A percentile compares a stretch with the other conserved stretches of the same genome.
Conservation (phyloP, 495 filamentous ascomycete species). For the Talaromyces stipitatus region DNA sequence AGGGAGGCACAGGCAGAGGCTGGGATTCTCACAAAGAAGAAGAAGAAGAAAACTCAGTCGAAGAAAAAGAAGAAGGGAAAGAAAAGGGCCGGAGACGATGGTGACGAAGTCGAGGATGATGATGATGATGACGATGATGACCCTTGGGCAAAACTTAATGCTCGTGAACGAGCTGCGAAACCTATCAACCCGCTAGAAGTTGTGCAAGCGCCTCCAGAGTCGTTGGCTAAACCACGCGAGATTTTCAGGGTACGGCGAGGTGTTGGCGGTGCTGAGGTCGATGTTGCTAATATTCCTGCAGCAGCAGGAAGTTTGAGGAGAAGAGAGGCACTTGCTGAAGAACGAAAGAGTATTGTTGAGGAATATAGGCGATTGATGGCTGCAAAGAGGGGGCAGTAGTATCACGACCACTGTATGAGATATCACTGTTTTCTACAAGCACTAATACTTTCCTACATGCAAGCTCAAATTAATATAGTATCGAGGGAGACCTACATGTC, state of each 20-base stretch:
- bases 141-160: conserved; percentile 70
- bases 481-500: too few species aligned
- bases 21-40: conserved; percentile 48
- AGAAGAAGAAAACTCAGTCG: conserved; percentile 35
- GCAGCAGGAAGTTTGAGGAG: conserved; percentile 70
- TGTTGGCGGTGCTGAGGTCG: conserved; percentile 55
- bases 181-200: conserved; percentile 61
- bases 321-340: conserved; percentile 72
- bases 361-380: conserved; percentile 76
- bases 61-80: conserved; percentile 32
- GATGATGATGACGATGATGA: conserved; percentile 52
- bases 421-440: too few species aligned
- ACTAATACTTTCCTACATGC: too few species aligned
- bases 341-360: conserved; percentile 71
- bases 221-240: conserved; percentile 56
- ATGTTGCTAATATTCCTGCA: conserved; percentile 68
- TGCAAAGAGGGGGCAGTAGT: conserved; percentile 40
- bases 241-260: conserved; percentile 53
- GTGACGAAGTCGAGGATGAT: conserved; percentile 28
- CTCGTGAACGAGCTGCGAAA: conserved; percentile 48
- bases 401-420: background rate
- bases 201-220: conserved; percentile 68
- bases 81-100: conserved; percentile 28
- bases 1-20: conserved; percentile 40
- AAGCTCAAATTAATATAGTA: too few species aligned